A percentile compares a stretch with the other conserved stretches of the same genome.
phyloP scores from a whole-genome alignment of 768 basidiomycete genomes.

The Tulasnella sp. region DNA sequence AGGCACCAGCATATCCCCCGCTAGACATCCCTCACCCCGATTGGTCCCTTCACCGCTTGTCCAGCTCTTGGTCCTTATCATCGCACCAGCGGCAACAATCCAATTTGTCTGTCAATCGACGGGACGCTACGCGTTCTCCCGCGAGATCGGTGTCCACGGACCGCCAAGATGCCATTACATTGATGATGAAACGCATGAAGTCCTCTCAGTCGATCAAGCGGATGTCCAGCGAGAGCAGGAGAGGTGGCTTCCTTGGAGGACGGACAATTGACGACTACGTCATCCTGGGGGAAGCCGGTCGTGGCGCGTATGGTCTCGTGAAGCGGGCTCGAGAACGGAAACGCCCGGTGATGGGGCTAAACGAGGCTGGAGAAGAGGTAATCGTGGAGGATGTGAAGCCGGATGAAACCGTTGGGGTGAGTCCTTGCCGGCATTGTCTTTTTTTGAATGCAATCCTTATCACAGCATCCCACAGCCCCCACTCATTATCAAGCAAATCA shows the following conservation, averaged over 20 bases:
- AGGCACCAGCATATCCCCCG: not conserved
- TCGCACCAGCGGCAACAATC: not conserved
- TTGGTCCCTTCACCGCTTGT: conserved; percentile 8
- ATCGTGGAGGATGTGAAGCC: conserved; percentile 19
- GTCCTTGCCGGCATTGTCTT: conserved; percentile 23
- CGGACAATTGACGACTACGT: conserved; percentile 76
- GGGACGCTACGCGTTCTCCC: not conserved
- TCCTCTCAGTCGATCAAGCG: conserved; percentile 10
- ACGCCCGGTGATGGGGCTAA: not conserved
- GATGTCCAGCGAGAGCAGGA: conserved; percentile 11
- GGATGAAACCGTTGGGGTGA: conserved; percentile 74
- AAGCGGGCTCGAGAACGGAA: conserved; percentile 75
- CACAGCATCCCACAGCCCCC: conserved; percentile 45
- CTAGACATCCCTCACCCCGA: conserved; percentile 7
- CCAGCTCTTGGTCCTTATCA: conserved; percentile 15
- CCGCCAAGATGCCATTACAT: not conserved
- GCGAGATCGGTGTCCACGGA: not conserved
- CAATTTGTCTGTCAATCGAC: not conserved
- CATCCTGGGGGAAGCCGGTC: conserved; percentile 77
- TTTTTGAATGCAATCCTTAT: conserved; percentile 16
- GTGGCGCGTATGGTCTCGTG: conserved; percentile 92
- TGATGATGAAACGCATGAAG: conserved; percentile 7
- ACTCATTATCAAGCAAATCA: conserved; percentile 92
- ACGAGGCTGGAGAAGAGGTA: conserved; percentile 6
- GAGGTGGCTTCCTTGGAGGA: conserved; percentile 24